A percentile compares a stretch with the other conserved stretches of the same genome.
phyloP scores from a whole-genome alignment of 192 early-diverging fungal genomes.

The Haplosporangium gracile region DNA sequence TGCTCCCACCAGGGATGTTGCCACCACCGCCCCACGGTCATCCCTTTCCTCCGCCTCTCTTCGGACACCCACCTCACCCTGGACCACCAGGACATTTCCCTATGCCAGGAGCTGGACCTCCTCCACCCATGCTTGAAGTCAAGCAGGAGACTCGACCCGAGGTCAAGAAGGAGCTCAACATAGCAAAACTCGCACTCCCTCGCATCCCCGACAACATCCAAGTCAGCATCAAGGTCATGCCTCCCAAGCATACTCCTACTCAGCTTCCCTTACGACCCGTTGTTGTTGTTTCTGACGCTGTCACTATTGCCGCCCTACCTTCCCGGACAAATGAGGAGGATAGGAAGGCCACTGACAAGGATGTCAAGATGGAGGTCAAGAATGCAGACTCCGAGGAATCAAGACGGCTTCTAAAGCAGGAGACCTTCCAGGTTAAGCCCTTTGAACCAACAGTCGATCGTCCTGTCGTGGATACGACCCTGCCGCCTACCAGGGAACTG shows the following conservation, averaged over 20 bases:
- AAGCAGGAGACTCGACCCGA: constrained; percentile 19
- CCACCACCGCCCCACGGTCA: constrained; percentile 20
- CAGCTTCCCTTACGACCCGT: constrained; percentile 33
- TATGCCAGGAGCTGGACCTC: constrained; percentile 6
- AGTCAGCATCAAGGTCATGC: constrained; percentile 29
- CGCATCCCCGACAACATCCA: constrained; percentile 22
- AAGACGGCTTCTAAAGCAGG: constrained; percentile 34
- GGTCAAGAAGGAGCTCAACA: constrained; percentile 32
- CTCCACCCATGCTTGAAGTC: background rate
- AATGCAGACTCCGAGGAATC: constrained; percentile 8
- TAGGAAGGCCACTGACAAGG: background rate
- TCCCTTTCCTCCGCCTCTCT: constrained; percentile 29
- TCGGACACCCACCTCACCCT: constrained; percentile 20
- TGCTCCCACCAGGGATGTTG: constrained; percentile 48
- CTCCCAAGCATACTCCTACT: constrained; percentile 34
- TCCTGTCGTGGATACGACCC: background rate
- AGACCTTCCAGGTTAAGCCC: constrained; percentile 43
- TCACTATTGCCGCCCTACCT: constrained; percentile 1
- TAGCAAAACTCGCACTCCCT: constrained; percentile 41
- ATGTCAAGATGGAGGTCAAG: constrained; percentile 24
- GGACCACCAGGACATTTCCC: constrained; percentile 17
- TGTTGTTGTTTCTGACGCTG: constrained; percentile 35
- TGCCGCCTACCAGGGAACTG: background rate
- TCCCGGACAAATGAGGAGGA: constrained; percentile 7
- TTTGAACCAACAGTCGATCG: constrained; percentile 32